Evolutionary conservation across 1,284 basidiomycete species (phyloP).

Genomic region (Ganoderma leucocontextum): DNA sequence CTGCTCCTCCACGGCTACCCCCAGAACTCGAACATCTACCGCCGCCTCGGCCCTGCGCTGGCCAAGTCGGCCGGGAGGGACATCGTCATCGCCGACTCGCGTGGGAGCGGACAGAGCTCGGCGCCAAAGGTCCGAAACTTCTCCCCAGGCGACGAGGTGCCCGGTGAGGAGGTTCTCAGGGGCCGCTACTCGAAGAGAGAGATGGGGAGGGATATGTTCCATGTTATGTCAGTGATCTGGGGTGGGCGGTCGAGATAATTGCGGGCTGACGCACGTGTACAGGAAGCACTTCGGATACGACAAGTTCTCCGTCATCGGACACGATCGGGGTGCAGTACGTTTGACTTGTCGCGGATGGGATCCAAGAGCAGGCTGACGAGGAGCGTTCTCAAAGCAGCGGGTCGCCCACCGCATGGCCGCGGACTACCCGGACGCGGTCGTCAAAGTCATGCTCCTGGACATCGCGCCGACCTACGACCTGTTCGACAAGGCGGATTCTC

Average conservation of each 20-base stretch:
- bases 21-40: slow-evolving; percentile 6
- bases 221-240: not conserved
- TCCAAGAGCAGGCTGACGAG: not conserved
- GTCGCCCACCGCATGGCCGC: slow-evolving; percentile 4
- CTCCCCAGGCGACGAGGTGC: not conserved
- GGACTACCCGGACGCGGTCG: slow-evolving; percentile 4
- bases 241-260: not conserved
- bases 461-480: slow-evolving; percentile 11
- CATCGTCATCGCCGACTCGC: slow-evolving; percentile 6
- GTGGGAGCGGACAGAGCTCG: slow-evolving; percentile 5
- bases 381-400: not conserved
- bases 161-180: not conserved
- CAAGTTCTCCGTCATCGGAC: slow-evolving; percentile 9
- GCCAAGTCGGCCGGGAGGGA: slow-evolving; percentile 1
- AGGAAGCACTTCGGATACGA: slow-evolving; percentile 6
- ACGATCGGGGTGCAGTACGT: slow-evolving; percentile 5
- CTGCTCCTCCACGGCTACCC: slow-evolving; percentile 5
- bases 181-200: slow-evolving; percentile 7
- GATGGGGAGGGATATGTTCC: slow-evolving; percentile 1
- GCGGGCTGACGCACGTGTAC: not conserved
- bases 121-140: slow-evolving; percentile 6
- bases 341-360: too few species aligned
- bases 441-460: slow-evolving; percentile 10
- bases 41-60: slow-evolving; percentile 4
- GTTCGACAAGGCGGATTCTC: not conserved